A percentile compares a stretch with the other conserved stretches of the same genome.
Conservation (phyloP, 2,329 filamentous ascomycete genomes). For the Fusarium sp. region DNA sequence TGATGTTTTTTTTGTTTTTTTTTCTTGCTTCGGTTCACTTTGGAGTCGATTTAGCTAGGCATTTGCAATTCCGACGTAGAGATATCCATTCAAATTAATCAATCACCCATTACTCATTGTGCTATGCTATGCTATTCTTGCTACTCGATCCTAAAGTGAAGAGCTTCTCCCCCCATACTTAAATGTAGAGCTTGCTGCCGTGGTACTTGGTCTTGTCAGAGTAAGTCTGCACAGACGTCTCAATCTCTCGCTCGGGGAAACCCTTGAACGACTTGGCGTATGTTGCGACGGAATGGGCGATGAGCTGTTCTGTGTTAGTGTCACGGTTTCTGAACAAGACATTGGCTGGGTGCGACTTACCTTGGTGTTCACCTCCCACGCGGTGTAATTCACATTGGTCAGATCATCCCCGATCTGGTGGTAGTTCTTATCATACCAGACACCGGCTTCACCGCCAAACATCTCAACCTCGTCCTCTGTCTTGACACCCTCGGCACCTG, state of each 20-base stretch:
- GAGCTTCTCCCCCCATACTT: not conserved
- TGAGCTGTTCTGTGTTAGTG: constrained; percentile 54
- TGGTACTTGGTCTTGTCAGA: constrained; percentile 57
- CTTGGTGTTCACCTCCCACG: constrained; percentile 69
- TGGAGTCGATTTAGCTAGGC: constrained; percentile 27
- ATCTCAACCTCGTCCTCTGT: constrained; percentile 68
- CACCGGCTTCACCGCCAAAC: constrained; percentile 76
- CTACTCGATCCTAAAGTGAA: not conserved
- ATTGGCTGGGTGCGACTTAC: constrained; percentile 45
- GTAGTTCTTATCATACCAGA: constrained; percentile 67
- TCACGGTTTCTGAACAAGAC: not conserved
- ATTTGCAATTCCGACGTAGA: constrained; percentile 34
- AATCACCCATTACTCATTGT: not conserved
- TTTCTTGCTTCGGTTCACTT: constrained; percentile 5
- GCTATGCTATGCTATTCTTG: not conserved
- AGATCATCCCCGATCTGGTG: constrained; percentile 69
- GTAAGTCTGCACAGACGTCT: constrained; percentile 43
- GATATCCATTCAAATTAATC: constrained; percentile 32
- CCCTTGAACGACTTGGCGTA: constrained; percentile 71
- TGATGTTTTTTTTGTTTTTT: not conserved
- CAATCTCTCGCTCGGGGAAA: constrained; percentile 64
- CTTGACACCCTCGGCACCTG: constrained; percentile 80
- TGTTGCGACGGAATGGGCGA: constrained; percentile 77
- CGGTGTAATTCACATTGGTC: constrained; percentile 64
- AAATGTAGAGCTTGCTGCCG: constrained; percentile 46